Base-by-base conservation (phyloP, 192 early-diverging fungal species). In the Podila epigama region DNA sequence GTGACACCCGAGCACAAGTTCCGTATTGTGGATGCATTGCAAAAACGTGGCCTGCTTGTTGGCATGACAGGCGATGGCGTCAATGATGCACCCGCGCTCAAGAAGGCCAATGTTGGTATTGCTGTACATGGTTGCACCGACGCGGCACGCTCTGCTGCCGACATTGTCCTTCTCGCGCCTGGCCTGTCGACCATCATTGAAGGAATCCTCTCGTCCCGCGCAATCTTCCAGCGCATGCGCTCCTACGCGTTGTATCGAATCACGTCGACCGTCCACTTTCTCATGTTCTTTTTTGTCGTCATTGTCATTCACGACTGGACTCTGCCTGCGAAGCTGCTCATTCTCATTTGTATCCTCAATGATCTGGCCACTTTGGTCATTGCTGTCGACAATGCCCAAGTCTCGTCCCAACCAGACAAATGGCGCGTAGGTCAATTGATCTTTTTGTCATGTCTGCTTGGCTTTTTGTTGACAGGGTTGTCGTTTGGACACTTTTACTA, bases 1-100 rank as follows among this genome's bases (percentile, higher is more conserved):
- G 90, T 93, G 25, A 92, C 90, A 53, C 92, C 92, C 25, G 84
- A 93, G 50, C 90, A 93, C 88, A 93, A 93, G 80, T 91, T 89
- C 78, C 69, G 84, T 32, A 90, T 93, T 15, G 90, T 93, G 39
- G 90, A 93, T 60, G 70, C 87, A 16, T 57, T 93, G 4, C 92
- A 93, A 61, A 82, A 87, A 25, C 75, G 84, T 18, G 86, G 87
- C 2, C 60, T 84, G 12, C 71, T 86, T 27, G 86, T 89, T 0
- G 87, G 87, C 8, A 92, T 93, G 92, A 93, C 92, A 32, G 92
- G 92, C 27, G 92, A 94, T 64, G 92, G 92, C 81, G 91, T 93
- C 5, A 94, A 94, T 75, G 92, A 94, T 63, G 92, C 92, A 2
- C 91, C 92, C 15, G 92, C 92, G 2, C 61, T 94, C 29, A 92